phyloP scores from a whole-genome alignment of 2,329 filamentous ascomycete genomes.

The Fusarium sp. region DNA sequence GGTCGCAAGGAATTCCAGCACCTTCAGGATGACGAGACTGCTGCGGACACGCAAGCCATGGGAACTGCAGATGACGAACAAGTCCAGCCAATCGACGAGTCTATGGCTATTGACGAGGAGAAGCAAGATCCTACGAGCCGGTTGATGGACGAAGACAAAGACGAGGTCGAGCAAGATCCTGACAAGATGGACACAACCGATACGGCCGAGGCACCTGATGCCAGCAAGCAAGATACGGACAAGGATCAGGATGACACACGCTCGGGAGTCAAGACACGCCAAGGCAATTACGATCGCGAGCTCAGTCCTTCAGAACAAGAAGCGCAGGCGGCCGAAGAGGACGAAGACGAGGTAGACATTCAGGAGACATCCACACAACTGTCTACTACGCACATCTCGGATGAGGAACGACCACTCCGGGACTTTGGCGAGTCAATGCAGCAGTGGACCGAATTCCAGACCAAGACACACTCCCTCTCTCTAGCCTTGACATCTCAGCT shows the following conservation, averaged over 20 bases:
- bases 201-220: conserved; percentile 52
- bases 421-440: conserved; percentile 69
- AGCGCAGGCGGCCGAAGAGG: conserved; percentile 58
- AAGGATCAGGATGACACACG: conserved; percentile 65
- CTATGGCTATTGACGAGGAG: conserved; percentile 84
- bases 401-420: conserved; percentile 56
- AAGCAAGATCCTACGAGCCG: conserved; percentile 62
- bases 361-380: conserved; percentile 71
- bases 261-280: conserved; percentile 68
- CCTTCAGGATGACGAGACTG: conserved; percentile 82
- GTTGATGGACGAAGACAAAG: conserved; percentile 66
- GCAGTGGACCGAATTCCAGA: conserved; percentile 88
- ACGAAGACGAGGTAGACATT: conserved; percentile 61
- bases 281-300: conserved; percentile 68
- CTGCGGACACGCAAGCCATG: conserved; percentile 89
- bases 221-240: conserved; percentile 55
- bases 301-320: conserved; percentile 57
- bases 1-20: conserved; percentile 91
- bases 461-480: conserved; percentile 84
- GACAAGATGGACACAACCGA: conserved; percentile 59
- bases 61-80: conserved; percentile 90
- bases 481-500: conserved; percentile 93
- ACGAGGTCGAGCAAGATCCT: conserved; percentile 57
- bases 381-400: conserved; percentile 76
- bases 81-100: conserved; percentile 84